Evolutionary conservation across 2,329 filamentous ascomycete species (phyloP).

Genomic region (Zymoseptoria brevis): DNA sequence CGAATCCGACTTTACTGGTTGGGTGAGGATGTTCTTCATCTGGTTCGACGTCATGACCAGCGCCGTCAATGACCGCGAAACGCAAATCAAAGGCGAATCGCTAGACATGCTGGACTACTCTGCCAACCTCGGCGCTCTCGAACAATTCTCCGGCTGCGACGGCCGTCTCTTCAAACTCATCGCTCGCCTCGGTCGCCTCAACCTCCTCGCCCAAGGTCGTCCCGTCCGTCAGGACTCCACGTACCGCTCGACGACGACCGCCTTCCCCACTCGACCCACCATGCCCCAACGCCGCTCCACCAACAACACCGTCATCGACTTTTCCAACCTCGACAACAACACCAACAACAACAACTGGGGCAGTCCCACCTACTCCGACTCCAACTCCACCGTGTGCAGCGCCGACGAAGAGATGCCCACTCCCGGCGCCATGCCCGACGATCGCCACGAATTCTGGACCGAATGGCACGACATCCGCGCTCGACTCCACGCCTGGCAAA

Average conservation of each 20-base stretch:
- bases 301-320: slow-evolving; percentile 33
- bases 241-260: slow-evolving; percentile 1
- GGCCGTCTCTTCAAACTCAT: slow-evolving; percentile 79
- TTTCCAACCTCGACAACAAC: slow-evolving; percentile 58
- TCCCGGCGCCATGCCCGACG: slow-evolving; percentile 39
- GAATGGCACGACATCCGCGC: slow-evolving; percentile 78
- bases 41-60: slow-evolving; percentile 92
- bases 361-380: slow-evolving; percentile 29
- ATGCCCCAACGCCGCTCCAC: slow-evolving; percentile 1
- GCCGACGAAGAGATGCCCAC: slow-evolving; percentile 10
- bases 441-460: slow-evolving; percentile 60
- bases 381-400: slow-evolving; percentile 36
- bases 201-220: slow-evolving; percentile 67
- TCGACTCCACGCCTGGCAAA: slow-evolving; percentile 73
- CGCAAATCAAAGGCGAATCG: slow-evolving; percentile 60
- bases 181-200: slow-evolving; percentile 72
- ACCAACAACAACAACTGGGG: slow-evolving; percentile 43
- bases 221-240: slow-evolving; percentile 29
- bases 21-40: slow-evolving; percentile 89
- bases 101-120: slow-evolving; percentile 57
- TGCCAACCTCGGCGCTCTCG: slow-evolving; percentile 62
- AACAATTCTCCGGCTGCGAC: slow-evolving; percentile 84
- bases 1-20: slow-evolving; percentile 61
- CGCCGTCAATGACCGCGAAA: slow-evolving; percentile 84
- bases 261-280: slow-evolving; percentile 26